A percentile compares a stretch with the other conserved stretches of the same genome.
Conservation (phyloP, 257 asterid species). For the Echium plantagineum region DNA sequence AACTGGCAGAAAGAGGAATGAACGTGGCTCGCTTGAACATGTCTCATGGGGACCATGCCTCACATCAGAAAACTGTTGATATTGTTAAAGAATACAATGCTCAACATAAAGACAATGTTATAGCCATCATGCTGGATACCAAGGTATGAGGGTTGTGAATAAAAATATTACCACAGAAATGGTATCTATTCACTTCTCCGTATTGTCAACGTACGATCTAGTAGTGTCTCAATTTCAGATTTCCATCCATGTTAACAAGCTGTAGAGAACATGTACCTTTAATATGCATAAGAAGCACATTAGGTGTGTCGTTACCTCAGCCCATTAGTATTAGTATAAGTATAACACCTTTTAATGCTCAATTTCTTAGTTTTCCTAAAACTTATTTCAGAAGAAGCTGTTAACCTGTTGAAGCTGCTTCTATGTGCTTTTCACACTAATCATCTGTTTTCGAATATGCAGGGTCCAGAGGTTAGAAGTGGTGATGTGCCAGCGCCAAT, state of each 20-base stretch:
- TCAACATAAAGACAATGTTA: slow-evolving; percentile 64
- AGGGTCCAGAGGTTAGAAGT: slow-evolving; percentile 99
- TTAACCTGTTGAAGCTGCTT: not conserved
- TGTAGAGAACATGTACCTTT: too few relatives aligned
- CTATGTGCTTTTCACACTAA: not conserved
- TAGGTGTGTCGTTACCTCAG: too few relatives aligned
- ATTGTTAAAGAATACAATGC: slow-evolving; percentile 91
- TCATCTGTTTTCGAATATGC: slow-evolving; percentile 11
- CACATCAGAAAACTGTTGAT: slow-evolving; percentile 89
- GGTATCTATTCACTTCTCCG: not conserved
- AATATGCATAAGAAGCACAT: too few relatives aligned
- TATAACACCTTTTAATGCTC: too few relatives aligned
- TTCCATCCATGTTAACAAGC: too few relatives aligned
- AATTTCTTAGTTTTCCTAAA: not conserved
- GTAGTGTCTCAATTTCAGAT: too few relatives aligned
- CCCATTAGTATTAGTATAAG: too few relatives aligned
- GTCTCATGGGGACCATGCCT: slow-evolving; percentile 98
- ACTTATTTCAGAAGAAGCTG: not conserved
- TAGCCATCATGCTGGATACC: slow-evolving; percentile 94
- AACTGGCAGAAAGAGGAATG: slow-evolving; percentile 94
- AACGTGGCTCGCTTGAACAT: slow-evolving; percentile 92
- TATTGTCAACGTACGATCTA: not conserved
- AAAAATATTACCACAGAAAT: not conserved
- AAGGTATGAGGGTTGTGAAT: slow-evolving; percentile 37
- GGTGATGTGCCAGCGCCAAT: slow-evolving; percentile 86